Percentiles rank a stretch among this genome's conserved stretches.
phyloP scores from a whole-genome alignment of 441 rosid genomes.

The Dalechampia spathulata region DNA sequence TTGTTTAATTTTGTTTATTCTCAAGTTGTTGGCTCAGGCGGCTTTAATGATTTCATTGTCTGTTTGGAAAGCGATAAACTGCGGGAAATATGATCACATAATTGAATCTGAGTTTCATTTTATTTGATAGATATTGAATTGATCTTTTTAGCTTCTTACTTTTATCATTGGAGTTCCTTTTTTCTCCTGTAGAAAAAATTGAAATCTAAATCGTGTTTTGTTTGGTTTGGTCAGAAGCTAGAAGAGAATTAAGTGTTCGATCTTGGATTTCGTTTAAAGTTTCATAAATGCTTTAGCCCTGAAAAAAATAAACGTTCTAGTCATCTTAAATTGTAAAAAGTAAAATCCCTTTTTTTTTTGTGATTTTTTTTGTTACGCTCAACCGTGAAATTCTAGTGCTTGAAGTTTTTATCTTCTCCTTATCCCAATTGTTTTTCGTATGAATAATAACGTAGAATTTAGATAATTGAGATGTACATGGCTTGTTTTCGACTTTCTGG shows the following conservation, averaged over 20 bases:
- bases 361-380: neutral
- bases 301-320: too few species aligned
- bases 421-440: too few species aligned
- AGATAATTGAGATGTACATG: neutral
- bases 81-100: neutral
- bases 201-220: too few species aligned
- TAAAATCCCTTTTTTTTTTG: too few species aligned
- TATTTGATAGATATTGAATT: neutral
- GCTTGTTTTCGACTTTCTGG: neutral
- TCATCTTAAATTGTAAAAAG: too few species aligned
- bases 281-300: too few species aligned
- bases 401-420: neutral
- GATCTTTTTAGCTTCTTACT: neutral
- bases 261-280: too few species aligned
- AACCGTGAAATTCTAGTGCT: neutral
- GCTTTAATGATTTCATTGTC: neutral
- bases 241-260: too few species aligned
- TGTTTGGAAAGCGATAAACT: constrained; percentile 2
- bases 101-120: neutral
- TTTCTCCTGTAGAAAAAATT: neutral
- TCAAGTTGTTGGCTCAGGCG: too few species aligned
- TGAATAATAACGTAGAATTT: neutral
- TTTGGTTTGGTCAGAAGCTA: too few species aligned
- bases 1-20: too few species aligned
- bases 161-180: neutral